These are phyloP conservation scores for Debaryomyces singareniensis DNA, from an alignment of 1,139 yeast species.

Conservation along the genomic window DNA sequence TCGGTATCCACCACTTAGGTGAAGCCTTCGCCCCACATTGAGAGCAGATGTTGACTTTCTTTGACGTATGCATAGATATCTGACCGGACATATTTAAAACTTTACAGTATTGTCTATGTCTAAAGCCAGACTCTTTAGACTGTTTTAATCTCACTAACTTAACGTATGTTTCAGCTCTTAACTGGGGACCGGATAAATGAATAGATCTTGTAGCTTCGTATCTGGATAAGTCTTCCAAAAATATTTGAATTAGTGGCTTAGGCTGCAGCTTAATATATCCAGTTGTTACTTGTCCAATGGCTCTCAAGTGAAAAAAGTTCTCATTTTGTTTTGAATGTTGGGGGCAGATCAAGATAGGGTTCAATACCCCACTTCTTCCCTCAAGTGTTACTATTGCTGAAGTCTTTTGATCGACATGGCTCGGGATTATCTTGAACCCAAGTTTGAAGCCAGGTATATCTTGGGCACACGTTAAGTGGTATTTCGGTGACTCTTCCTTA, in stretches of 20 bases:
- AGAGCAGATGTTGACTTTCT: conserved; percentile 13
- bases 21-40: conserved; percentile 22
- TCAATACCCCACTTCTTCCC: conserved; percentile 30
- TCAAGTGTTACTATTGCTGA: conserved; percentile 19
- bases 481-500: conserved; percentile 10
- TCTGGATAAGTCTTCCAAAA: conserved; percentile 35
- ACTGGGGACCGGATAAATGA: conserved; percentile 26
- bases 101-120: no score
- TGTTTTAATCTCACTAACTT: conserved; percentile 13
- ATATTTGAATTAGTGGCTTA: conserved; percentile 35
- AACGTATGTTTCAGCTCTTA: conserved; percentile 24
- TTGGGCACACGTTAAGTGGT: conserved; percentile 69
- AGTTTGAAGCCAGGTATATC: conserved; percentile 35
- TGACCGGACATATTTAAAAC: no score
- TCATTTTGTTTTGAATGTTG: conserved; percentile 20
- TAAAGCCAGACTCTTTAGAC: no score
- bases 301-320: conserved; percentile 14
- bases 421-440: conserved; percentile 37
- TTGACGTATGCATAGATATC: no score
- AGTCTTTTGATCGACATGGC: conserved; percentile 14
- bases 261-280: conserved; percentile 17
- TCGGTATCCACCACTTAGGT: conserved; percentile 35
- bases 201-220: conserved; percentile 5
- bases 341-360: conserved; percentile 39
- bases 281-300: conserved; percentile 29